A percentile compares a stretch with the other conserved stretches of the same genome.
Conservation (phyloP, 768 basidiomycete species). For the Mycena galopus region DNA sequence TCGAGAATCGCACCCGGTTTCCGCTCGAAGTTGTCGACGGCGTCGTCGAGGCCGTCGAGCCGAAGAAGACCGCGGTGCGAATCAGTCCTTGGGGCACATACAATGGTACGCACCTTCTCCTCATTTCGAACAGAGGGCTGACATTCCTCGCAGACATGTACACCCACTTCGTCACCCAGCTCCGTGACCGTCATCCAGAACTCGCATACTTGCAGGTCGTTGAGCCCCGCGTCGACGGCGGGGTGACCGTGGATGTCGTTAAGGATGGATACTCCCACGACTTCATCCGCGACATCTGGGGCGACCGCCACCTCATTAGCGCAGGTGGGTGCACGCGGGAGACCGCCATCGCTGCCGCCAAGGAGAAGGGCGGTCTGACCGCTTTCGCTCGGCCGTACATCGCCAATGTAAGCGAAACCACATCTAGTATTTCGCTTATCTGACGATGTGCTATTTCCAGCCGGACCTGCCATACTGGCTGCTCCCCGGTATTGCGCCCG, state of each 20-base stretch:
- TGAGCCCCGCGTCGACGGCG: slow-evolving; percentile 30
- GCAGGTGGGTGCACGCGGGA: slow-evolving; percentile 49
- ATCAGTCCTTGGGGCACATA: slow-evolving; percentile 54
- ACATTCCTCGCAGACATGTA: slow-evolving; percentile 48
- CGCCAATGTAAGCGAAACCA: slow-evolving; percentile 55
- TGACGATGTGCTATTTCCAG: slow-evolving; percentile 31
- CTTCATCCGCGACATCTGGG: background rate
- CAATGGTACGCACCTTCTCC: background rate
- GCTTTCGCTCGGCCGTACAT: slow-evolving; percentile 54
- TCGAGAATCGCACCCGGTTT: background rate
- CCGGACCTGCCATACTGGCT: slow-evolving; percentile 44
- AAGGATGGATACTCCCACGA: slow-evolving; percentile 22
- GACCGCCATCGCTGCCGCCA: slow-evolving; percentile 45
- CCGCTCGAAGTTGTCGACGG: background rate
- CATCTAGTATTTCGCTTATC: background rate
- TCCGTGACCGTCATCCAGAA: background rate
- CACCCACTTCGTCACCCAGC: slow-evolving; percentile 57
- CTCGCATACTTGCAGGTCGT: background rate
- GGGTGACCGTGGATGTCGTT: background rate
- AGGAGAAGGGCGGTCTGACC: slow-evolving; percentile 45
- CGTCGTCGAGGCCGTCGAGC: background rate
- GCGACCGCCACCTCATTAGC: background rate
- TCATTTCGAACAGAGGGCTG: background rate
- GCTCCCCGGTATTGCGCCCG: slow-evolving; percentile 40
- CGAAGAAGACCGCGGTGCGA: slow-evolving; percentile 57